These are phyloP conservation scores for Daldinia vernicosa DNA, from an alignment of 495 filamentous ascomycete species.

Conservation along the genomic window DNA sequence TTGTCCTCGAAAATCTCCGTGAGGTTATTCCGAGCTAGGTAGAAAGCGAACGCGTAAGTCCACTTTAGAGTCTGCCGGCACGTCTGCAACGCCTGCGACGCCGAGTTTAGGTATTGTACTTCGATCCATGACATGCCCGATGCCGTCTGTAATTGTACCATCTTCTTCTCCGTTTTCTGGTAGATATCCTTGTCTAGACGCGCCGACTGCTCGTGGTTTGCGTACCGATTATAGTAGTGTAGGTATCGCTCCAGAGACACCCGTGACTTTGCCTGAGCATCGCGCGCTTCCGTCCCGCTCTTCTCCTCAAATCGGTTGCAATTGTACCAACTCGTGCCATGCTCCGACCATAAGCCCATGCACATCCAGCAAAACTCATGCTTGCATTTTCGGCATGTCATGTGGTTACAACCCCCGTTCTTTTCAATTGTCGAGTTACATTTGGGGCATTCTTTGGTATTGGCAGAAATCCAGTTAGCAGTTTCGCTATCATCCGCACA, in stretches of 20 bases:
- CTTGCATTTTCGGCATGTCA: conserved; percentile 98
- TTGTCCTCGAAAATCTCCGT: conserved; percentile 99
- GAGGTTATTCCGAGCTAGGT: conserved; percentile 91
- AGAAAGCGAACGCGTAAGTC: conserved; percentile 99
- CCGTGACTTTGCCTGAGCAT: conserved; percentile 88
- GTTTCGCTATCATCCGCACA: conserved; percentile 99
- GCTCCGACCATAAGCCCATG: conserved; percentile 98
- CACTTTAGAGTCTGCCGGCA: conserved; percentile 98
- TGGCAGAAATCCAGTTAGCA: conserved; percentile 98
- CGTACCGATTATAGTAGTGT: conserved; percentile 98
- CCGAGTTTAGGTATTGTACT: conserved; percentile 92
- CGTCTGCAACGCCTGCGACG: conserved; percentile 91
- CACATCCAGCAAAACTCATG: conserved; percentile 99
- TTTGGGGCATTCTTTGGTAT: conserved; percentile 97
- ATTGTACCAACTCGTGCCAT: conserved; percentile 99
- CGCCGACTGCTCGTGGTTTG: conserved; percentile 97
- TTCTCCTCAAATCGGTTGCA: conserved; percentile 98
- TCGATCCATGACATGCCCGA: conserved; percentile 99
- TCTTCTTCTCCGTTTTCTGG: conserved; percentile 97
- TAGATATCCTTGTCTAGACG: conserved; percentile 97
- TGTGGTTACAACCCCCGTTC: conserved; percentile 99
- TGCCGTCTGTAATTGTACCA: conserved; percentile 90
- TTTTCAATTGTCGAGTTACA: conserved; percentile 98
- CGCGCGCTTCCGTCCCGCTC: conserved; percentile 86
- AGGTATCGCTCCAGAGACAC: conserved; percentile 92